phyloP scores from a whole-genome alignment of 441 rosid genomes.

The Eruca vesicaria region DNA sequence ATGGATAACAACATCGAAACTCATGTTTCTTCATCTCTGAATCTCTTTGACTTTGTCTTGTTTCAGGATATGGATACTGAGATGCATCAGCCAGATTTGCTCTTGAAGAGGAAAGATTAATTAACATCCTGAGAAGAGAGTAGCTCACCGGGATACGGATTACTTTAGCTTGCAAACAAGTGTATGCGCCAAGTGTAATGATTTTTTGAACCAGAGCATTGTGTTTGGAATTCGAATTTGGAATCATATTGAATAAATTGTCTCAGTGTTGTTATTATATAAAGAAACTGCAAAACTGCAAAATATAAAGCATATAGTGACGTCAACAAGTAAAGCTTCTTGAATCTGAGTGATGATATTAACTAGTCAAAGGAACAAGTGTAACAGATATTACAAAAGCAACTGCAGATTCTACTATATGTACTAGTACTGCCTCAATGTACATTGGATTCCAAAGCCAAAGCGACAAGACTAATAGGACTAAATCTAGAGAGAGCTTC shows the following conservation, averaged over 20 bases:
- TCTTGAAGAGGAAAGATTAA: not conserved
- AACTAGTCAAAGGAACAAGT: slow-evolving; percentile 10
- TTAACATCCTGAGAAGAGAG: not conserved
- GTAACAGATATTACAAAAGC: too few relatives aligned
- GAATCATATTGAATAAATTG: not conserved
- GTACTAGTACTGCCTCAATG: slow-evolving; percentile 33
- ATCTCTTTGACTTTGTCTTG: not conserved
- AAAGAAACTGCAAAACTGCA: not conserved
- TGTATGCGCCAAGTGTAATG: not conserved
- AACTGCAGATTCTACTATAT: slow-evolving; percentile 19
- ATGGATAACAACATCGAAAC: not conserved
- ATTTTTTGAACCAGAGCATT: not conserved
- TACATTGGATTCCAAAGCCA: not conserved
- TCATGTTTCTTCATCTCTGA: not conserved
- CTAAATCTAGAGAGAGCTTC: slow-evolving; percentile 3
- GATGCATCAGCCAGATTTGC: not conserved
- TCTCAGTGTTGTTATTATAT: not conserved
- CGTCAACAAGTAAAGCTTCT: not conserved
- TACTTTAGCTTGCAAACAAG: not conserved
- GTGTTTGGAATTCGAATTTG: not conserved
- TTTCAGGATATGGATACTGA: not conserved
- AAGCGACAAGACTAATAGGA: slow-evolving; percentile 3
- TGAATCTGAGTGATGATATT: not conserved
- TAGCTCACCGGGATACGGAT: not conserved
- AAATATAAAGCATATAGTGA: not conserved